These are phyloP conservation scores for Ambrosiella xylebori DNA, from an alignment of 2,329 filamentous ascomycete genomes.

Conservation along the genomic window DNA sequence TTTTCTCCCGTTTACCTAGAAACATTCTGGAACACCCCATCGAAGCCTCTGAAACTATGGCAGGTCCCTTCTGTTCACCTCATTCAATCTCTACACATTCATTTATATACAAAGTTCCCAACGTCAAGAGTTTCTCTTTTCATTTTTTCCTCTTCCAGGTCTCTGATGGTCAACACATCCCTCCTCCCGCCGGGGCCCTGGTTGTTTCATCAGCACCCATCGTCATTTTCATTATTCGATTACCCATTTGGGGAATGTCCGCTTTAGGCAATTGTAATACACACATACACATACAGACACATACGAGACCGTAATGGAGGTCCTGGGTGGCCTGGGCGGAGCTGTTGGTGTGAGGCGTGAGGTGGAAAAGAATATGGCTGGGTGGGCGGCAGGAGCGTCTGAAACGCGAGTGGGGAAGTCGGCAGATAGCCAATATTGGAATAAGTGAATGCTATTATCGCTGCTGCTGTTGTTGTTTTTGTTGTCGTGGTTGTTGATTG, in stretches of 20 bases:
- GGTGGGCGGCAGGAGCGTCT: background rate
- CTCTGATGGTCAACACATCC: too few species aligned
- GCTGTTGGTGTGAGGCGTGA: background rate
- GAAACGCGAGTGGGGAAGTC: background rate
- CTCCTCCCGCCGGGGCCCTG: too few species aligned
- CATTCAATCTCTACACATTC: background rate
- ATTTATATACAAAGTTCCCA: background rate
- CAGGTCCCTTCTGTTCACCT: background rate
- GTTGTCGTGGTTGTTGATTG: too few species aligned
- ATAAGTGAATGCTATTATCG: background rate
- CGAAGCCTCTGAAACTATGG: slow-evolving; percentile 1
- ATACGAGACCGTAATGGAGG: too few species aligned
- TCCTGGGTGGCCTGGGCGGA: too few species aligned
- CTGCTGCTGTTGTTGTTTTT: too few species aligned
- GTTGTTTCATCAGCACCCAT: too few species aligned
- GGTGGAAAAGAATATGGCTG: background rate
- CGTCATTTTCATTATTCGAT: too few species aligned
- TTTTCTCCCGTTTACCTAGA: background rate
- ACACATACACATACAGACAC: too few species aligned
- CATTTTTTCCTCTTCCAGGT: too few species aligned
- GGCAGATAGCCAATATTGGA: background rate
- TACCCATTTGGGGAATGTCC: too few species aligned
- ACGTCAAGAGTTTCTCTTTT: background rate
- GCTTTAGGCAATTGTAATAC: too few species aligned
- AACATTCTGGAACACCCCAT: slow-evolving; percentile 10